Evolutionary conservation across 2,329 filamentous ascomycete genomes (phyloP).

Genomic region (Plectosphaerella plurivora): DNA sequence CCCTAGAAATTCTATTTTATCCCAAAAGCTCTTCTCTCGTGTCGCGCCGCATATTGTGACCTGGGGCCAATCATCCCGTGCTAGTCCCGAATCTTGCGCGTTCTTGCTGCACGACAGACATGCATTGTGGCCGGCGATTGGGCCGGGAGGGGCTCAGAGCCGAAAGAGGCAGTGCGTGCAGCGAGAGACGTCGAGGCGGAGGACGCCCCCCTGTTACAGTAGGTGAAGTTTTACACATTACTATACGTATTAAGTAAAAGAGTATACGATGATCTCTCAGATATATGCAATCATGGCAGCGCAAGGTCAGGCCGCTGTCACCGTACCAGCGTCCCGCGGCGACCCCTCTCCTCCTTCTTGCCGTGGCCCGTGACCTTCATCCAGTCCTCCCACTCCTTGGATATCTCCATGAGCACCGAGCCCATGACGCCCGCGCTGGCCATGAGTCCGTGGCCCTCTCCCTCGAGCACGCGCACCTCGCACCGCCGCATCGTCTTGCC

Average conservation of each 20-base stretch:
- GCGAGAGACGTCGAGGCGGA: too few species aligned
- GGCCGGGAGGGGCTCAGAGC: background rate
- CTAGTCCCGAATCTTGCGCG: background rate
- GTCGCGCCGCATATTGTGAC: too few species aligned
- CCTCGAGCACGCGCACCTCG: constrained; percentile 84
- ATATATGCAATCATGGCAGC: background rate
- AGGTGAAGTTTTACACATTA: background rate
- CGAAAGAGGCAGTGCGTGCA: too few species aligned
- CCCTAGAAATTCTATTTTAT: too few species aligned
- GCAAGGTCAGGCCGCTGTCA: background rate
- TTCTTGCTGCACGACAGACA: background rate
- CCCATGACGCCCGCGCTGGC: constrained; percentile 92
- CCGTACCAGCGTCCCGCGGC: constrained; percentile 5
- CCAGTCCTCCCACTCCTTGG: constrained; percentile 91
- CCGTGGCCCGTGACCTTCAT: constrained; percentile 51
- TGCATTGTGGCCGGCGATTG: background rate
- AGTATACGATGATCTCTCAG: background rate
- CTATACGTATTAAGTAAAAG: background rate
- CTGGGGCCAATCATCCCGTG: background rate
- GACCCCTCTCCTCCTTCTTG: constrained; percentile 10
- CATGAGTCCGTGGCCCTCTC: constrained; percentile 94
- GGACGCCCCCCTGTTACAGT: background rate
- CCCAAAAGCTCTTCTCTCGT: too few species aligned
- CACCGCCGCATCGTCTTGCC: constrained; percentile 91
- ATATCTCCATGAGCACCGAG: constrained; percentile 89